Conservation (phyloP, 2,329 filamentous ascomycete genomes). For the Lachnellula arida region DNA sequence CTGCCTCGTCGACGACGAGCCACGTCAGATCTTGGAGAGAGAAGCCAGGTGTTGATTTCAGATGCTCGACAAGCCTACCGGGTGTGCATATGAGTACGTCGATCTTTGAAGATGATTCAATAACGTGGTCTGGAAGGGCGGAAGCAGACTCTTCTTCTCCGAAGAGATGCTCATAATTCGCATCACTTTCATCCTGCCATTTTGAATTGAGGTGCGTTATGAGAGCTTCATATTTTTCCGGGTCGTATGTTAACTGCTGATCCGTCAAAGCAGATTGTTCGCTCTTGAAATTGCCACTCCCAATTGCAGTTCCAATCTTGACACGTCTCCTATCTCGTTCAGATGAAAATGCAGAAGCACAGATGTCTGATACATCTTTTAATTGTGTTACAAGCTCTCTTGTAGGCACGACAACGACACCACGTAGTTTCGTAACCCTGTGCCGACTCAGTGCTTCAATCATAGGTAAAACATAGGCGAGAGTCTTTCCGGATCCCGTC, state of each 20-base stretch:
- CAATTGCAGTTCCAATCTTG: conserved; percentile 76
- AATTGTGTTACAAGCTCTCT: conserved; percentile 87
- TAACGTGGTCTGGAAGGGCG: conserved; percentile 57
- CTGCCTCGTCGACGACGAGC: conserved; percentile 91
- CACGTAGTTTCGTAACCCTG: conserved; percentile 63
- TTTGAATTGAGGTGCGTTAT: conserved; percentile 37
- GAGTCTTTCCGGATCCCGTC: conserved; percentile 92
- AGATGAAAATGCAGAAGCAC: conserved; percentile 56
- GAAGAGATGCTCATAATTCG: conserved; percentile 32
- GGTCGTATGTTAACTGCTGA: conserved; percentile 64
- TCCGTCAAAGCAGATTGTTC: conserved; percentile 61
- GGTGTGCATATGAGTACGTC: conserved; percentile 91
- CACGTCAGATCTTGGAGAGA: conserved; percentile 73
- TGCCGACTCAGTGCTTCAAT: conserved; percentile 68
- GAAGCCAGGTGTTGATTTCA: conserved; percentile 80
- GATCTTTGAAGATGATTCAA: conserved; percentile 64
- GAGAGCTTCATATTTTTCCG: conserved; percentile 48
- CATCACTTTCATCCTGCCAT: conserved; percentile 43
- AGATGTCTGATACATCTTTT: conserved; percentile 70
- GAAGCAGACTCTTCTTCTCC: conserved; percentile 32
- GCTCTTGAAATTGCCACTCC: conserved; percentile 66
- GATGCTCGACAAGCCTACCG: conserved; percentile 85
- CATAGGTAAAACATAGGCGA: conserved; percentile 86
- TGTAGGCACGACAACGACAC: conserved; percentile 83
- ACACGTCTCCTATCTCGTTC: conserved; percentile 56